Evolutionary conservation across 805 yeast genomes (phyloP).

Genomic region (Metschnikowia baotianmanensis): DNA sequence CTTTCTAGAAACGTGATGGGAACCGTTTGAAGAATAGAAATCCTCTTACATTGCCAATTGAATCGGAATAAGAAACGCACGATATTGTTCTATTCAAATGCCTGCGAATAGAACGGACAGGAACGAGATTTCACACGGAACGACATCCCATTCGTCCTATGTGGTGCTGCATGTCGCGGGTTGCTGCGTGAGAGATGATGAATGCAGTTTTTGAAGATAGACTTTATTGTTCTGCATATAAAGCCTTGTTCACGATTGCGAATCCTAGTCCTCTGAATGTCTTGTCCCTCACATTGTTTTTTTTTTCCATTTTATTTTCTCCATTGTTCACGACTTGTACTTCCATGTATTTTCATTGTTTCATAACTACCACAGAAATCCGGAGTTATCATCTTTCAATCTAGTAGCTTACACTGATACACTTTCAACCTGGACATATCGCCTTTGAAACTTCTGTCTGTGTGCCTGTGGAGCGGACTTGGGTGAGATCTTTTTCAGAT

Average conservation of each 20-base stretch:
- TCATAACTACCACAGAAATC: not conserved
- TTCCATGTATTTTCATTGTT: not conserved
- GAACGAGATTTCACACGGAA: conserved; percentile 7
- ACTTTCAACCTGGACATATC: too few relatives aligned
- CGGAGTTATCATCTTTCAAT: too few relatives aligned
- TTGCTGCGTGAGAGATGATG: not conserved
- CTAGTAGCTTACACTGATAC: too few relatives aligned
- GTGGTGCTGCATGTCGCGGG: conserved; percentile 2
- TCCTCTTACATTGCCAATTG: not conserved
- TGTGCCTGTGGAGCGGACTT: too few relatives aligned
- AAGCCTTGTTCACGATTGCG: conserved; percentile 1
- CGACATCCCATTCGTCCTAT: not conserved
- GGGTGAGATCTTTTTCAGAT: too few relatives aligned
- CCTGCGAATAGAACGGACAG: conserved; percentile 3
- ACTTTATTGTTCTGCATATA: conserved; percentile 6
- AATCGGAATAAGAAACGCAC: not conserved
- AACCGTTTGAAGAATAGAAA: conserved; percentile 2
- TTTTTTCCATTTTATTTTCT: not conserved
- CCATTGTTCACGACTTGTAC: too few relatives aligned
- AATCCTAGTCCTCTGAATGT: not conserved
- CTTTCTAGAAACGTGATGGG: not conserved
- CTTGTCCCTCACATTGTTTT: not conserved
- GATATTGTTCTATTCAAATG: conserved; percentile 1
- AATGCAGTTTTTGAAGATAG: not conserved
- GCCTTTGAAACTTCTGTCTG: too few relatives aligned